Conservation (phyloP, 116 monocot genomes). For the Iris pallida region DNA sequence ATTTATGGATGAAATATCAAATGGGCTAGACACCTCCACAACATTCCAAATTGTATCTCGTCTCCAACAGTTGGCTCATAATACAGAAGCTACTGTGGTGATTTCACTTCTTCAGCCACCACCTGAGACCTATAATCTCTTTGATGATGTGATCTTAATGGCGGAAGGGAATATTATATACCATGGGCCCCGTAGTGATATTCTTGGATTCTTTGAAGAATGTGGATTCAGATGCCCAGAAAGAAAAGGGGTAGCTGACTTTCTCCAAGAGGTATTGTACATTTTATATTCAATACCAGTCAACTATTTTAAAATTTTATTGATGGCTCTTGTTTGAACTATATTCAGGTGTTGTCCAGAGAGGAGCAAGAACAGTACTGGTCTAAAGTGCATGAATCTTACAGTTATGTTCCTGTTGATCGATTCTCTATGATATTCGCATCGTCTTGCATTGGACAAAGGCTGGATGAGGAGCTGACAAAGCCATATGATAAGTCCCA, state of each 20-base stretch:
- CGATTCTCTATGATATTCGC: neutral
- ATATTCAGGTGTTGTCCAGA: neutral
- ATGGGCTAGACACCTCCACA: too few relatives aligned
- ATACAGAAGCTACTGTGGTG: neutral
- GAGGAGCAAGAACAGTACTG: constrained; percentile 3
- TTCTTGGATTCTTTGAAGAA: neutral
- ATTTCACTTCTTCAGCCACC: constrained; percentile 1
- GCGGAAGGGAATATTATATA: neutral
- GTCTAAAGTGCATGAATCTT: neutral
- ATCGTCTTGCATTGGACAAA: neutral
- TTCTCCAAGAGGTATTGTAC: constrained; percentile 5
- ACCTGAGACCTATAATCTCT: constrained; percentile 2
- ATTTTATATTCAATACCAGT: constrained; percentile 4
- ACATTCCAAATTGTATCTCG: neutral
- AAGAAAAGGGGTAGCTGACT: neutral
- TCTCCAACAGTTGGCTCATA: constrained; percentile 5
- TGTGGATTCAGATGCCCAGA: too few relatives aligned
- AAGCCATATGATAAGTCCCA: constrained; percentile 28
- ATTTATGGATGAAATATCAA: constrained; percentile 1
- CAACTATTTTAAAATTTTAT: constrained; percentile 1
- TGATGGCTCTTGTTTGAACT: neutral
- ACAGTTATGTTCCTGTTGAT: neutral
- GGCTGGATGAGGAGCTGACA: constrained; percentile 18
- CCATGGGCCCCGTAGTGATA: neutral
- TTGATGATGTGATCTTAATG: constrained; percentile 2